Percentiles rank a stretch among this genome's conserved stretches.
Evolutionary conservation across 768 basidiomycete species (phyloP).

Genomic region (Cystobasidium ongulense): DNA sequence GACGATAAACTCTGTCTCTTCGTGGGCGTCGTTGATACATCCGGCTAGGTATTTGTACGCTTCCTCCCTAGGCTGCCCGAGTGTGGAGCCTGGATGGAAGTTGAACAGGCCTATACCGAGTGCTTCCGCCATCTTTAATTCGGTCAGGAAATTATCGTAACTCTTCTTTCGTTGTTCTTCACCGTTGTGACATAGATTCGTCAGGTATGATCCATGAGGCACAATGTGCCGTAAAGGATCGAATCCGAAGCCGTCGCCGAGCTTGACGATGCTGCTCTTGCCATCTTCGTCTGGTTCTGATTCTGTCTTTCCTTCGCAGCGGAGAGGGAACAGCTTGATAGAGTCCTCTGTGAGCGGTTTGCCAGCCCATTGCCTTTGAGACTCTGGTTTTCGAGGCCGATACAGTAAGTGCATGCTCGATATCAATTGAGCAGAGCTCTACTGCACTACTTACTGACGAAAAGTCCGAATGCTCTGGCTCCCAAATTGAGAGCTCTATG

Average conservation of each 20-base stretch:
- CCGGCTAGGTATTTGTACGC: conserved; percentile 61
- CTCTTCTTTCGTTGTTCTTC: conserved; percentile 59
- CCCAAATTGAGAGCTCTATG: conserved; percentile 55
- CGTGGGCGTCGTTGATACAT: conserved; percentile 66
- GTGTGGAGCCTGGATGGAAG: conserved; percentile 78
- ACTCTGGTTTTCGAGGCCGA: conserved; percentile 46
- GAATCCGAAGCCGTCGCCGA: conserved; percentile 48
- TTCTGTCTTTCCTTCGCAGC: conserved; percentile 28
- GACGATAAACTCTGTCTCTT: conserved; percentile 54
- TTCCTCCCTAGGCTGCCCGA: conserved; percentile 37
- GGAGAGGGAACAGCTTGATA: conserved; percentile 52
- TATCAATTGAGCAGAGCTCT: not conserved
- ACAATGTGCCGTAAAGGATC: conserved; percentile 60
- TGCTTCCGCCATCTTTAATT: conserved; percentile 54
- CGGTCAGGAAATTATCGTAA: conserved; percentile 73
- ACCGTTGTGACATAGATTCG: conserved; percentile 76
- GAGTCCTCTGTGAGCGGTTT: conserved; percentile 54
- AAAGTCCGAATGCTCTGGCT: conserved; percentile 74
- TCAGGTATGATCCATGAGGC: conserved; percentile 61
- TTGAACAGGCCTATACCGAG: conserved; percentile 69
- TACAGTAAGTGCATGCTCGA: no score
- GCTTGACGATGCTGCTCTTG: not conserved
- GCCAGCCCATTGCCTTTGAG: conserved; percentile 70
- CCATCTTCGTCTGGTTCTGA: conserved; percentile 51
- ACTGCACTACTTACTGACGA: conserved; percentile 50